Conservation (phyloP, 2,329 filamentous ascomycete genomes). For the Sclerotinia minor region DNA sequence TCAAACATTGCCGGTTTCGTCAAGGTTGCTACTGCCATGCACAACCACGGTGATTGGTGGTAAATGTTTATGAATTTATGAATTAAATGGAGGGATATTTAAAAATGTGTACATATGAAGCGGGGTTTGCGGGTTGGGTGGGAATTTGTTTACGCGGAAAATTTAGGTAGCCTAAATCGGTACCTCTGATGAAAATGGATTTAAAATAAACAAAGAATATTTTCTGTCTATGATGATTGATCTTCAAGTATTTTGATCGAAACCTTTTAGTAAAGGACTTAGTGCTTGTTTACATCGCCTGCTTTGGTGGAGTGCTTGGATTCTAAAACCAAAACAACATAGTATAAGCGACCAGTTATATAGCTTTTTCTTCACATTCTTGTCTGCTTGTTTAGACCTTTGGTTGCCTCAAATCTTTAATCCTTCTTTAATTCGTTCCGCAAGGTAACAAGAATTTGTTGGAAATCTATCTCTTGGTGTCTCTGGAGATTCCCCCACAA, state of each 20-base stretch:
- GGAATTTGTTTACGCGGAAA: background rate
- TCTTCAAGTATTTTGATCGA: background rate
- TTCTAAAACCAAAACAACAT: background rate
- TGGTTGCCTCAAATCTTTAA: no score
- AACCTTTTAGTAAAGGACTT: background rate
- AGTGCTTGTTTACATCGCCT: background rate
- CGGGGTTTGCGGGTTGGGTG: slow-evolving; percentile 18
- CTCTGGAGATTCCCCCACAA: no score
- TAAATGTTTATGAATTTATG: slow-evolving; percentile 32
- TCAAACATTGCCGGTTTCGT: slow-evolving; percentile 97
- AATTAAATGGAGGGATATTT: background rate
- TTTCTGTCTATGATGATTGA: background rate
- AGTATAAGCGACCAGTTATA: fast-evolving
- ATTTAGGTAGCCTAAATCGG: background rate
- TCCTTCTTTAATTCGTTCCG: no score
- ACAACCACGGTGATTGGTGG: slow-evolving; percentile 96
- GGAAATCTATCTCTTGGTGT: no score
- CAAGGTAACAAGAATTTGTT: no score
- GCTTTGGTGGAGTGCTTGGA: background rate
- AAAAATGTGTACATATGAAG: slow-evolving; percentile 20
- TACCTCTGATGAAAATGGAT: background rate
- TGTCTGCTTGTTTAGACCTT: background rate
- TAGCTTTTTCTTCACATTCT: background rate
- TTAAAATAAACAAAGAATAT: background rate
- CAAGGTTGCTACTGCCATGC: slow-evolving; percentile 94